phyloP scores from a whole-genome alignment of 352 stramenopile genomes.

The Pythium coloratum region DNA sequence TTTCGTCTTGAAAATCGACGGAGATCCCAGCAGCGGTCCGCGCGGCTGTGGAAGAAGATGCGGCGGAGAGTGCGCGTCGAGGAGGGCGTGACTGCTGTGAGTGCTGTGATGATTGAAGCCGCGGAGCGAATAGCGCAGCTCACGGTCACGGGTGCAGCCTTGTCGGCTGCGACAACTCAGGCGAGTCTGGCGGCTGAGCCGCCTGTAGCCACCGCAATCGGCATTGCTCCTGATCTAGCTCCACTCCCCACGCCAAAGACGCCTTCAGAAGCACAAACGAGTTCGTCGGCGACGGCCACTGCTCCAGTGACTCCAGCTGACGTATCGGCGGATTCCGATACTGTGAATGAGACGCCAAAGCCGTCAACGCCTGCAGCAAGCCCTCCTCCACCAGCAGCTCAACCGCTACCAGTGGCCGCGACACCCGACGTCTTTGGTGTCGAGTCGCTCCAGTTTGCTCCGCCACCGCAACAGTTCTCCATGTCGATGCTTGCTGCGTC shows the following conservation, averaged over 20 bases:
- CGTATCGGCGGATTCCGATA: not conserved
- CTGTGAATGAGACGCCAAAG: not conserved
- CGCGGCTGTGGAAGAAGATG: constrained; percentile 62
- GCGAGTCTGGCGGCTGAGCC: not conserved
- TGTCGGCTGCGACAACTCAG: not conserved
- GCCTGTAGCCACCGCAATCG: not conserved
- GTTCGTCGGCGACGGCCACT: not conserved
- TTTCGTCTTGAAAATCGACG: constrained; percentile 55
- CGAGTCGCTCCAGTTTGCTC: not conserved
- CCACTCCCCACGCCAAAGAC: not conserved
- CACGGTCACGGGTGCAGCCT: constrained; percentile 11
- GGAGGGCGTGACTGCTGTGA: constrained; percentile 47
- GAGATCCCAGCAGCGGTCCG: constrained; percentile 52
- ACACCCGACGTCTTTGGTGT: not conserved
- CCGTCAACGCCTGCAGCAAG: not conserved
- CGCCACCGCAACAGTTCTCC: not conserved
- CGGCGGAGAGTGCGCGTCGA: constrained; percentile 58
- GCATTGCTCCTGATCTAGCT: not conserved
- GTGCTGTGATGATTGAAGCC: constrained; percentile 36
- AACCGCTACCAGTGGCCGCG: not conserved
- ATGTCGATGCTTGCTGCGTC: constrained; percentile 5
- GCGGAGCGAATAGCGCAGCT: constrained; percentile 41
- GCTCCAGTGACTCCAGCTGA: not conserved
- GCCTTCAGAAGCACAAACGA: not conserved
- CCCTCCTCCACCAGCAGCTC: not conserved